phyloP scores from a whole-genome alignment of 306 rosid species.

The Pterocarpus santalinus region DNA sequence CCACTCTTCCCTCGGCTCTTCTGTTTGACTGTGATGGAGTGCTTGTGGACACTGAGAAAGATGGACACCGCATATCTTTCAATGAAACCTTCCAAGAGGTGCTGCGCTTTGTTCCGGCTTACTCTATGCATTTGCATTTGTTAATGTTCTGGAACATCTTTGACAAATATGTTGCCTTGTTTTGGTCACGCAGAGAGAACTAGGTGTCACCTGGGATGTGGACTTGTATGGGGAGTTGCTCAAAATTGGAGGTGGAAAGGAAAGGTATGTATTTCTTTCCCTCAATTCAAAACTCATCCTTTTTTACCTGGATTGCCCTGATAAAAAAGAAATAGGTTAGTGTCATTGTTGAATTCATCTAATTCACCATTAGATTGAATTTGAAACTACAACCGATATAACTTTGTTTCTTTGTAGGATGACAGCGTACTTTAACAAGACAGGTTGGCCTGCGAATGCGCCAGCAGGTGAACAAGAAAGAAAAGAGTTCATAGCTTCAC shows the following conservation, averaged over 20 bases:
- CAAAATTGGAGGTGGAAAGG: constrained; percentile 99
- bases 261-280: constrained; percentile 63
- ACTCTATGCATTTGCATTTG: not conserved
- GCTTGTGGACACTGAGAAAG: constrained; percentile 96
- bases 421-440: constrained; percentile 93
- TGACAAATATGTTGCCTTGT: constrained; percentile 20
- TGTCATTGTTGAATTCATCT: constrained; percentile 16
- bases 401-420: constrained; percentile 56
- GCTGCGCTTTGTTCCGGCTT: not conserved
- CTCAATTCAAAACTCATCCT: not conserved
- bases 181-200: constrained; percentile 69
- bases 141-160: constrained; percentile 21
- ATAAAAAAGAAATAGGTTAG: not conserved
- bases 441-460: constrained; percentile 93
- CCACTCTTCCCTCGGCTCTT: constrained; percentile 85
- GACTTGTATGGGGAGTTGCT: constrained; percentile 95
- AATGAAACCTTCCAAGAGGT: constrained; percentile 94
- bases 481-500: constrained; percentile 85
- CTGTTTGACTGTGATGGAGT: constrained; percentile 97
- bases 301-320: constrained; percentile 23
- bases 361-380: constrained; percentile 30
- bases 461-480: constrained; percentile 81
- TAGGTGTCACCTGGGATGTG: constrained; percentile 94
- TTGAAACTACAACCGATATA: constrained; percentile 23
- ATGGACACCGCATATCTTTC: constrained; percentile 94